Base-by-base conservation (phyloP, 192 early-diverging fungal species). In the Linnemannia exigua region DNA sequence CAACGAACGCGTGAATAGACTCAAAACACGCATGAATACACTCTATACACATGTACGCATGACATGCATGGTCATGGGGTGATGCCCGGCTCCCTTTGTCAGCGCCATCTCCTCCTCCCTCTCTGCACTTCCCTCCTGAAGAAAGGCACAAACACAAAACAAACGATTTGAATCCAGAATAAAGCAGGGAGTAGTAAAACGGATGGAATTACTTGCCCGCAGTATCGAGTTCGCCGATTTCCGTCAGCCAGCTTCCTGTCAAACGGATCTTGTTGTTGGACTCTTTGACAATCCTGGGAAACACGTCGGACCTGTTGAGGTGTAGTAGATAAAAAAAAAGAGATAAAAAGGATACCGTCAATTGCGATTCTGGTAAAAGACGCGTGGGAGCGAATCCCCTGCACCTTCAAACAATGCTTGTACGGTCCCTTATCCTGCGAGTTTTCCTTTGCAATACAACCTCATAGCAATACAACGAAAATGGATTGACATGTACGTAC, bases 191-290 rank as follows among this genome's bases (percentile, higher is more conserved):
- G 16, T 20, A 44, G 36, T 58, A 9, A 52, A 2, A 68, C 25
- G 22, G 25, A 14, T 68, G 17, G 66, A 74, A 50, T 4, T 41
- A 76, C 91, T 87, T 92, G 95, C 94, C 87, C 88, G 95, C 94
- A 72, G 95, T 95, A 89, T 98, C 97, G 70, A 96, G 90, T 33
- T 94, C 92, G 15, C 97, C 97, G 82, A 98, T 94, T 76, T 96
- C 93, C 28, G 94, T 94, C 51, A 92, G 89, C 95, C 95, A 98
- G 88, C 95, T 96, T 48, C 97, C 97, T 75, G 95, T 97, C 25
- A 98, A 88, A 83, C 96, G 95, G 25, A 95, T 91, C 31, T 91
- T 90, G 79, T 94, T 96, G 47, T 91, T 90, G 41, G 94, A 94
- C 74, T 95, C 90, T 52, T 94, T 91, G 44, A 94, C 94, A 67